phyloP scores from a whole-genome alignment of 306 rosid species.

The Prunus campanulata region DNA sequence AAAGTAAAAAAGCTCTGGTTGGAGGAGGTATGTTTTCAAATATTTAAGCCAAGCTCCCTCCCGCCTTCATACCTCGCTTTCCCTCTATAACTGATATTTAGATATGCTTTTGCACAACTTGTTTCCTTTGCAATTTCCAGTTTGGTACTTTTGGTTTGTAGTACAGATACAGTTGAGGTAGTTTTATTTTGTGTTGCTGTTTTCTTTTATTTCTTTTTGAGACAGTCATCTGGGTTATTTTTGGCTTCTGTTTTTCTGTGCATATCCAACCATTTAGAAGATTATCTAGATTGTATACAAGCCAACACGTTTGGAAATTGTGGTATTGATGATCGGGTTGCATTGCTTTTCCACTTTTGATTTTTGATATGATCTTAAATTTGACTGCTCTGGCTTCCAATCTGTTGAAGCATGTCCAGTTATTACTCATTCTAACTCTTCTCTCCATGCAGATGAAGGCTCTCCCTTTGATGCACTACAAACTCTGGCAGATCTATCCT shows the following conservation, averaged over 20 bases:
- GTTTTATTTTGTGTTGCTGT: neutral
- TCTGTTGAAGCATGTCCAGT: constrained; percentile 18
- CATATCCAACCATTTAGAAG: neutral
- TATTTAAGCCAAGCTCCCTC: constrained; percentile 17
- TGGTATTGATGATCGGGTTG: too few relatives aligned
- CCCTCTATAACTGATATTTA: constrained; percentile 24
- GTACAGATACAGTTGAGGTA: neutral
- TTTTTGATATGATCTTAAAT: neutral
- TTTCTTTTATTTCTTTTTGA: neutral
- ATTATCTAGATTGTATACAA: neutral
- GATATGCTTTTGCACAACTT: neutral
- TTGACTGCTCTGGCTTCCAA: neutral
- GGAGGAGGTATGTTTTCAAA: constrained; percentile 47
- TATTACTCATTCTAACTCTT: constrained; percentile 14
- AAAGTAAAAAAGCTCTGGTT: constrained; percentile 51
- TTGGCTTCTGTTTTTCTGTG: neutral
- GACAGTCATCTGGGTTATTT: neutral
- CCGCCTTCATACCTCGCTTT: neutral
- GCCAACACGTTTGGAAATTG: neutral
- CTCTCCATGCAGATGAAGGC: constrained; percentile 61
- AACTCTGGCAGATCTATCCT: constrained; percentile 83
- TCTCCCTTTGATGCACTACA: constrained; percentile 83
- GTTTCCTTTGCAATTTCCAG: neutral
- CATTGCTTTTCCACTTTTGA: neutral
- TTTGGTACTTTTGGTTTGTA: neutral